Base-by-base conservation (phyloP, 768 basidiomycete genomes). In the Leccinum subgranulosum region DNA sequence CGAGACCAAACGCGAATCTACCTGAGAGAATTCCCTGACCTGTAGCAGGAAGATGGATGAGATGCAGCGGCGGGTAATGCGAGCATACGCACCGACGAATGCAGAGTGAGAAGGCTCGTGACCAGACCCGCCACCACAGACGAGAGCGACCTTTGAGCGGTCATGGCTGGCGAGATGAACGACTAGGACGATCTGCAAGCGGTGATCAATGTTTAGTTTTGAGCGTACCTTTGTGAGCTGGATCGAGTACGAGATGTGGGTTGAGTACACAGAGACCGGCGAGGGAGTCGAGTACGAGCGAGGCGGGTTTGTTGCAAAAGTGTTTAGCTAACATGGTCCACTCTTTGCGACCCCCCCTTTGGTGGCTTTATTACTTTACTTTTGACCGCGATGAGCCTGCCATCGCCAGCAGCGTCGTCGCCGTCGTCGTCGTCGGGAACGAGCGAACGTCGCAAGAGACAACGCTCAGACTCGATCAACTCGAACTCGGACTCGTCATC, bases 51-150 rank as follows among this genome's bases (percentile, higher is more conserved):
- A 43, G 47, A 33, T 60, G 28, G 34, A 34, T 3, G 54, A 36
- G 61, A 53, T 23, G 2, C 10, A 17, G 41, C 1, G 31, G 31
- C 0, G 15, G 3, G 4, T 28, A 29, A 33, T 19, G 61, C 9
- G 11, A 12, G 15, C 19, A 21, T 45, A 69, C 80, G 61, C 60
- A 87, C 92, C 94, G n/a, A 96, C 93, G 64, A 90, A 94, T 2
- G 84, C 90, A 5, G 91, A 84, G 73, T 94, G 93, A 15, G 93
- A 83, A 7, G 95, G 95, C 66, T 97, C 95, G 68, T 97, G 95
- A 5, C 95, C 91, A 25, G 87, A 84, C 31, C 92, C 92, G 6
- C 92, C 92, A 9, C 92, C 92, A 64, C 88, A 92, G 64, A 94
- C 77, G 14, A 94, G 76, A 3, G 88, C 82, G 45, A 94, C 92